These are phyloP conservation scores for Evernia prunastri DNA, from an alignment of 495 filamentous ascomycete genomes.

Conservation along the genomic window DNA sequence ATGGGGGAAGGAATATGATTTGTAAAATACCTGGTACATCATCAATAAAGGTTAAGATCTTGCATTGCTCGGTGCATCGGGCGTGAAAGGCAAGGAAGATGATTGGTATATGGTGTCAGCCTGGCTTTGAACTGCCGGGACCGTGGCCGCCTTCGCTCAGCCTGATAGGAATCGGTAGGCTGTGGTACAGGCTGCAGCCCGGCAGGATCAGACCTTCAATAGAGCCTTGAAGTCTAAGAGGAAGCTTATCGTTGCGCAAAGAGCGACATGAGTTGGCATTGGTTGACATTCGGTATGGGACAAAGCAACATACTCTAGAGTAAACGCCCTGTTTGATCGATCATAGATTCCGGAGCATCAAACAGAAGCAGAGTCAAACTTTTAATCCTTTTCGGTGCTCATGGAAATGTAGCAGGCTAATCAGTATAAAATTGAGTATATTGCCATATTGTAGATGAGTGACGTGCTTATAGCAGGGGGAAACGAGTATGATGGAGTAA, in stretches of 20 bases:
- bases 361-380: background rate
- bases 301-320: background rate
- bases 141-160: background rate
- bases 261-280: background rate
- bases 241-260: conserved; percentile 8
- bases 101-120: background rate
- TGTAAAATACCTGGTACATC: background rate
- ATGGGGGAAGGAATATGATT: background rate
- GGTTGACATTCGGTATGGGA: background rate
- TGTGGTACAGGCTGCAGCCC: conserved; percentile 1
- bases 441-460: background rate
- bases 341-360: background rate
- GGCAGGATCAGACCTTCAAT: conserved; percentile 4
- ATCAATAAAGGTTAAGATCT: background rate
- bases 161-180: background rate
- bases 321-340: background rate
- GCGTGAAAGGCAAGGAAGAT: background rate
- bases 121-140: background rate
- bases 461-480: background rate
- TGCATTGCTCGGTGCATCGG: background rate
- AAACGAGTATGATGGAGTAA: background rate
- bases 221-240: conserved; percentile 4
- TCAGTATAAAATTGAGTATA: too few relatives aligned
- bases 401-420: background rate
- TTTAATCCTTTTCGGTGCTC: background rate